Evolutionary conservation across 441 rosid genomes (phyloP).

Genomic region (Adansonia rubrostipa): DNA sequence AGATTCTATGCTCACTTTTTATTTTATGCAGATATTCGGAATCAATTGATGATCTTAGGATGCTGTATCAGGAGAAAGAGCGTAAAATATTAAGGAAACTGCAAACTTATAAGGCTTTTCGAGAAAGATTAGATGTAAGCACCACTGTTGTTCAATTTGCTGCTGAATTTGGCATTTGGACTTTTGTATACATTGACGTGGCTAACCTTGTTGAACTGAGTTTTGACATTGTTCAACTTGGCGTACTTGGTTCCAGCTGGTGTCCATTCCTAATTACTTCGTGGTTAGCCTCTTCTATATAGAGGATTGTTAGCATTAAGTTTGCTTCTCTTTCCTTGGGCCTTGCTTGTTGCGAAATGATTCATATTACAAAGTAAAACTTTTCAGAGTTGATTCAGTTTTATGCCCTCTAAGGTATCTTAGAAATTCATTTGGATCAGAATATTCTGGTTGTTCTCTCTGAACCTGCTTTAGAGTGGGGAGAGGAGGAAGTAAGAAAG

Average conservation of each 20-base stretch:
- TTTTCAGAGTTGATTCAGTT: neutral
- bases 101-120: constrained; percentile 51
- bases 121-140: constrained; percentile 73
- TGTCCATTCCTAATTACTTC: neutral
- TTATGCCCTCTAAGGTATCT: neutral
- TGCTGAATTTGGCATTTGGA: neutral
- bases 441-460: neutral
- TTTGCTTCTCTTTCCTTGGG: neutral
- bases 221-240: neutral
- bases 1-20: constrained; percentile 19
- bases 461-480: neutral
- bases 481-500: constrained; percentile 1
- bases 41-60: constrained; percentile 86
- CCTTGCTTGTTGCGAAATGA: neutral
- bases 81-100: constrained; percentile 67
- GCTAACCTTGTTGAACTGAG: neutral
- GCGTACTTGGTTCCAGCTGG: neutral
- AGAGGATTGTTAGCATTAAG: neutral
- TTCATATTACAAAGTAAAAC: neutral
- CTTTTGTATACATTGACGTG: constrained; percentile 5
- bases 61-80: constrained; percentile 64
- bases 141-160: constrained; percentile 12
- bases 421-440: constrained; percentile 10
- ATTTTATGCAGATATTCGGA: constrained; percentile 71
- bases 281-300: neutral